A percentile compares a stretch with the other conserved stretches of the same genome.
phyloP scores from a whole-genome alignment of 257 asterid genomes.

The Pogostemon cablin region DNA sequence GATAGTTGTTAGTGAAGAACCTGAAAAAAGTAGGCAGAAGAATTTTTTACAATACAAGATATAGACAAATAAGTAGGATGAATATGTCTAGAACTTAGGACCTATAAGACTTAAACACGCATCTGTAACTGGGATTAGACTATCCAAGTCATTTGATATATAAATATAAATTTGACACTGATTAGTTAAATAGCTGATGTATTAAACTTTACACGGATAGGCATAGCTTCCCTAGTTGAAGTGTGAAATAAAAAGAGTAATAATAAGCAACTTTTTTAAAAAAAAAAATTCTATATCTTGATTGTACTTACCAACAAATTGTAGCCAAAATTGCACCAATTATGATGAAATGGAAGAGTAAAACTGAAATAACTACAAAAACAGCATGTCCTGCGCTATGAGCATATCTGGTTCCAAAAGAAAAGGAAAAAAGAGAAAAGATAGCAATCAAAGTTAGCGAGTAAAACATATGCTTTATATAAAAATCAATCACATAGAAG shows the following conservation, averaged over 20 bases:
- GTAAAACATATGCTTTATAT: too few species aligned
- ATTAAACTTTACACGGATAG: too few species aligned
- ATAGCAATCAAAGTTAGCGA: conserved; percentile 29
- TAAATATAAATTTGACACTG: conserved; percentile 13
- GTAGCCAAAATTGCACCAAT: conserved; percentile 92
- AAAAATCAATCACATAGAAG: conserved; percentile 6
- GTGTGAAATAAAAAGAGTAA: neutral
- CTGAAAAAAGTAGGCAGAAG: conserved; percentile 43
- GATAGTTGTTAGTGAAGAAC: conserved; percentile 97
- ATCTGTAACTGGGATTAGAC: conserved; percentile 4
- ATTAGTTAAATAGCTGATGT: neutral
- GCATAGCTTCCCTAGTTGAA: too few species aligned
- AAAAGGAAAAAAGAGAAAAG: conserved; percentile 30
- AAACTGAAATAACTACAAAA: conserved; percentile 78
- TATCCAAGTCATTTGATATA: conserved; percentile 2
- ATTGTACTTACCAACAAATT: conserved; percentile 74
- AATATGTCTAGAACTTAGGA: neutral
- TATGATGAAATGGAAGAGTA: conserved; percentile 78
- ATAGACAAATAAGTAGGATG: neutral
- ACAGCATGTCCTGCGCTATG: conserved; percentile 91
- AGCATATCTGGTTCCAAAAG: conserved; percentile 78
- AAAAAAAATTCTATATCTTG: neutral
- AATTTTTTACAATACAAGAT: neutral
- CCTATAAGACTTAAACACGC: neutral
- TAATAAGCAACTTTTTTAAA: conserved; percentile 5